These are phyloP conservation scores for Yarrowia osloensis DNA, from an alignment of 805 yeast genomes.

Conservation along the genomic window DNA sequence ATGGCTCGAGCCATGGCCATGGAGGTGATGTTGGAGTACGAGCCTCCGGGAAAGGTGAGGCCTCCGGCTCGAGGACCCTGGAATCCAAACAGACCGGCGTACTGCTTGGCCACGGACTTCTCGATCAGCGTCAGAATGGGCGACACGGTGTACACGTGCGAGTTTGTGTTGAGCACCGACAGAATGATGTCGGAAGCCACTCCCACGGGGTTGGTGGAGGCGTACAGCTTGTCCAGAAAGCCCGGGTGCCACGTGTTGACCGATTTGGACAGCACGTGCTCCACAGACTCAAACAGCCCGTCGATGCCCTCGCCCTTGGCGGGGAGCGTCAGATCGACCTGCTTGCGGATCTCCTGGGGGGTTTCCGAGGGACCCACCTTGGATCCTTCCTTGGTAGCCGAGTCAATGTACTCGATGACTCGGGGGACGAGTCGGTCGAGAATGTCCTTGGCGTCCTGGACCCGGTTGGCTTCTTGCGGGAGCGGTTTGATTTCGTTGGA, in stretches of 20 bases:
- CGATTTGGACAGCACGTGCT: slow-evolving; percentile 61
- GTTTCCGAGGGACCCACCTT: slow-evolving; percentile 16
- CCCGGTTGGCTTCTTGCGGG: slow-evolving; percentile 10
- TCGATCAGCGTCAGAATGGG: slow-evolving; percentile 79
- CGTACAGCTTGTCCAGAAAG: slow-evolving; percentile 79
- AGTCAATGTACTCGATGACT: slow-evolving; percentile 21
- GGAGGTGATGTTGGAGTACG: slow-evolving; percentile 81
- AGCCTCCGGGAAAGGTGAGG: slow-evolving; percentile 82
- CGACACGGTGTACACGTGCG: slow-evolving; percentile 81
- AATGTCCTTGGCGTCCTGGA: slow-evolving; percentile 19
- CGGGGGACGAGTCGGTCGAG: slow-evolving; percentile 21
- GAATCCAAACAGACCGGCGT: slow-evolving; percentile 68
- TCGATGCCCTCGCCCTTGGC: slow-evolving; percentile 46
- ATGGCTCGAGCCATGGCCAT: slow-evolving; percentile 73
- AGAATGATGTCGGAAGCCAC: slow-evolving; percentile 69
- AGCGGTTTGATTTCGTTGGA: slow-evolving; percentile 19
- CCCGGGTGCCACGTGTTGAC: slow-evolving; percentile 89
- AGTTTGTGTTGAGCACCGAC: slow-evolving; percentile 74
- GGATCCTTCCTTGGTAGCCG: neutral
- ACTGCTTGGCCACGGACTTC: slow-evolving; percentile 63
- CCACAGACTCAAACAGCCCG: slow-evolving; percentile 54
- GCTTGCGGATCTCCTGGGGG: slow-evolving; percentile 51
- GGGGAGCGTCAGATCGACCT: slow-evolving; percentile 45
- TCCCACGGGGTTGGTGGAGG: slow-evolving; percentile 84
- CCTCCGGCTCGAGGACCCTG: slow-evolving; percentile 66